Percentiles rank a stretch among this genome's conserved stretches.
Evolutionary conservation across 169 alveolate genomes (phyloP).

Genomic region (Plasmodium berghei): DNA sequence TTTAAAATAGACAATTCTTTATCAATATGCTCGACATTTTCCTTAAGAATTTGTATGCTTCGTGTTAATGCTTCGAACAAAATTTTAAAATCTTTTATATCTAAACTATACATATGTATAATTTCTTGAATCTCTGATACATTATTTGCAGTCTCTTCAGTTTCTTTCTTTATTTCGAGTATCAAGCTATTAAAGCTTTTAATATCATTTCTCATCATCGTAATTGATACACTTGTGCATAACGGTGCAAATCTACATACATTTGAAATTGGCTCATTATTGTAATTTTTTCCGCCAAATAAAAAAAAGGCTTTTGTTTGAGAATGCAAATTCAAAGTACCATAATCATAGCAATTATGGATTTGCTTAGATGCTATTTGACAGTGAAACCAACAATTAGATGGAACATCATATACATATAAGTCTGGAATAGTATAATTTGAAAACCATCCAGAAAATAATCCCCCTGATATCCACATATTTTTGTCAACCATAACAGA

Average conservation of each 20-base stretch:
- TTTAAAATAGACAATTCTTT: constrained; percentile 26
- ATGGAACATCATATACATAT: constrained; percentile 75
- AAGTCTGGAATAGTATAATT: constrained; percentile 71
- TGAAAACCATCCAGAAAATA: constrained; percentile 76
- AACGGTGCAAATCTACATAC: constrained; percentile 77
- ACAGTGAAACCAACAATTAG: constrained; percentile 77
- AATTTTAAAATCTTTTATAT: constrained; percentile 71
- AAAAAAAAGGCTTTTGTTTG: constrained; percentile 73
- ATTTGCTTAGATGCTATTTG: constrained; percentile 69
- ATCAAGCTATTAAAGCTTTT: constrained; percentile 37
- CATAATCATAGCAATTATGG: constrained; percentile 73
- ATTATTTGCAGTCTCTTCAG: constrained; percentile 73
- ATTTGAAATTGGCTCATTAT: constrained; percentile 68
- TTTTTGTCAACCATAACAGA: constrained; percentile 75
- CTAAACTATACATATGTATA: constrained; percentile 52
- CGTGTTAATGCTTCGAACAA: constrained; percentile 59
- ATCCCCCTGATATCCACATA: constrained; percentile 77
- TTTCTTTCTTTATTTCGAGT: constrained; percentile 44
- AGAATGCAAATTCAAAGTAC: constrained; percentile 72
- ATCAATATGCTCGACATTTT: constrained; percentile 35
- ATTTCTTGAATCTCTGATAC: constrained; percentile 72
- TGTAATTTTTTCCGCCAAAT: constrained; percentile 72
- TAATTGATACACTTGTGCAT: constrained; percentile 74
- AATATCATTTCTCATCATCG: constrained; percentile 63
- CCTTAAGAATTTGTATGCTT: constrained; percentile 49